Conservation (phyloP, 768 basidiomycete genomes). For the Auriscalpium vulgare region DNA sequence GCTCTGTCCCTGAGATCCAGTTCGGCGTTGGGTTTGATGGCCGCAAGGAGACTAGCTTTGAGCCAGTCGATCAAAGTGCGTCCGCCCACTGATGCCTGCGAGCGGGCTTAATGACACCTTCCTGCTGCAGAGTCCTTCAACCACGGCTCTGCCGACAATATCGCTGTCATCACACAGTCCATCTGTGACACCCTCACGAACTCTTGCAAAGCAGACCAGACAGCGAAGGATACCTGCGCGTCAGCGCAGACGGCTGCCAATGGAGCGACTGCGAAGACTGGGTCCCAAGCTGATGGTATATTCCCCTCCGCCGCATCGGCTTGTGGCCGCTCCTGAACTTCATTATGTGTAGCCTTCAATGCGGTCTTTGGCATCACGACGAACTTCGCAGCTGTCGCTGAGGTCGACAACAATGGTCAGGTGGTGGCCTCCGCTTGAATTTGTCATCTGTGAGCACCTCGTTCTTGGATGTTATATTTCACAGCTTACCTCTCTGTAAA, state of each 20-base stretch:
- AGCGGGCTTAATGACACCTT: conserved; percentile 9
- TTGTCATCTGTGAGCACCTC: not conserved
- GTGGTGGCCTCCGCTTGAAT: conserved; percentile 17
- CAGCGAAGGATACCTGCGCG: conserved; percentile 44
- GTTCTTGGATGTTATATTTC: not conserved
- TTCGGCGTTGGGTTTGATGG: conserved; percentile 47
- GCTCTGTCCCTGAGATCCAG: conserved; percentile 45
- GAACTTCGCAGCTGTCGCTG: conserved; percentile 36
- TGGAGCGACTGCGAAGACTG: conserved; percentile 18
- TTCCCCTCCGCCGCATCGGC: not conserved
- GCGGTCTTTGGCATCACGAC: conserved; percentile 45
- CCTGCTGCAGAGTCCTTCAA: conserved; percentile 23
- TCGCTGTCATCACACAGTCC: conserved; percentile 49
- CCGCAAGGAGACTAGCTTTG: conserved; percentile 46
- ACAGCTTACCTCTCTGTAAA: too few species aligned
- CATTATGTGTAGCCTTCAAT: conserved; percentile 37
- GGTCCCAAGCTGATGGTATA: conserved; percentile 38
- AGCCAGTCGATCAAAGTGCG: conserved; percentile 37
- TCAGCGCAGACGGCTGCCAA: conserved; percentile 25
- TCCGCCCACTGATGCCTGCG: not conserved
- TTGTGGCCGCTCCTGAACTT: not conserved
- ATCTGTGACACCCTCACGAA: conserved; percentile 51
- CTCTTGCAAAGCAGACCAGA: conserved; percentile 44
- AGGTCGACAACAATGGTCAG: conserved; percentile 37
- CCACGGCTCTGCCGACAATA: conserved; percentile 53